These are phyloP conservation scores for Exsudoporus floridanus DNA, from an alignment of 1,284 basidiomycete genomes.

Conservation along the genomic window DNA sequence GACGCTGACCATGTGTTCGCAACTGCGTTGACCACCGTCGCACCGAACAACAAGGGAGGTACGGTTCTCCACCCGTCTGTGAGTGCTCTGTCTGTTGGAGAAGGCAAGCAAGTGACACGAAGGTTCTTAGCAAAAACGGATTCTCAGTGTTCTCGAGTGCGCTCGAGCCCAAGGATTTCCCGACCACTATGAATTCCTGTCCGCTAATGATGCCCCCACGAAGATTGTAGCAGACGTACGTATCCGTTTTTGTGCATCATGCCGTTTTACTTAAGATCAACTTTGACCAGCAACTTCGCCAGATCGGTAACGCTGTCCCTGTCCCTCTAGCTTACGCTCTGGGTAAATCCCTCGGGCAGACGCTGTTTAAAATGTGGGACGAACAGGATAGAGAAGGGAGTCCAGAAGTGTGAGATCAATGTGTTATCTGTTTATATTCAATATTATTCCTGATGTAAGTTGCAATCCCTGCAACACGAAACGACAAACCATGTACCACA, in stretches of 20 bases:
- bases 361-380: conserved; percentile 47
- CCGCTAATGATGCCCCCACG: conserved; percentile 38
- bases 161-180: conserved; percentile 75
- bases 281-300: conserved; percentile 55
- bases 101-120: neutral
- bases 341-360: conserved; percentile 56
- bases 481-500: conserved; percentile 1
- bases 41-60: conserved; percentile 51
- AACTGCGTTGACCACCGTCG: conserved; percentile 56
- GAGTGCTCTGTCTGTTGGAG: conserved; percentile 18
- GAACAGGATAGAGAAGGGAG: conserved; percentile 44
- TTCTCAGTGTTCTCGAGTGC: conserved; percentile 60
- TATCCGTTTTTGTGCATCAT: conserved; percentile 7
- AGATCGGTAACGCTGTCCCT: conserved; percentile 76
- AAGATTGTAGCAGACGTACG: conserved; percentile 50
- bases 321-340: conserved; percentile 62
- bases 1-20: conserved; percentile 50
- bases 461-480: neutral
- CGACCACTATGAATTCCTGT: conserved; percentile 59
- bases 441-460: conserved; percentile 4
- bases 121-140: conserved; percentile 56
- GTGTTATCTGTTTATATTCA: neutral
- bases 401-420: conserved; percentile 37
- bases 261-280: neutral
- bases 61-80: conserved; percentile 61